These are phyloP conservation scores for Dactylorhiza incarnata DNA, from an alignment of 106 monocot species.

Conservation along the genomic window DNA sequence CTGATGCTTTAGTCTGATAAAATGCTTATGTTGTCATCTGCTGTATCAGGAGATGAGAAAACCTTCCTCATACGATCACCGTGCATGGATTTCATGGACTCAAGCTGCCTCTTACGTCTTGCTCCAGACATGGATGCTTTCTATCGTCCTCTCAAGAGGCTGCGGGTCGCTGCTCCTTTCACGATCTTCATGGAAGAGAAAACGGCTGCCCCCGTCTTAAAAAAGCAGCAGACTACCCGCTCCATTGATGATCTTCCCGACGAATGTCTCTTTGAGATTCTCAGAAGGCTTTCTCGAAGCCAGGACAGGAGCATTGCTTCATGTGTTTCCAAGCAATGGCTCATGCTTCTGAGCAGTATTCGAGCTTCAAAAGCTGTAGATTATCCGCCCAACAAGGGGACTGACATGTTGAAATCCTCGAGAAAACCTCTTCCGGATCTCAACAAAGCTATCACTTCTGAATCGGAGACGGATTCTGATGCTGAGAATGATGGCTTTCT, in stretches of 20 bases:
- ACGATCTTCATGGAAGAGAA: not conserved
- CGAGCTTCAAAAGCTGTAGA: constrained; percentile 9
- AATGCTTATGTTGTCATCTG: not conserved
- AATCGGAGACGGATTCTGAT: constrained; percentile 8
- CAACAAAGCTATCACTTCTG: constrained; percentile 17
- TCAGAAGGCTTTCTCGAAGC: constrained; percentile 38
- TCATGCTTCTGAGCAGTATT: constrained; percentile 50
- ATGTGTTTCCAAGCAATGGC: constrained; percentile 85
- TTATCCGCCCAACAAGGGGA: not conserved
- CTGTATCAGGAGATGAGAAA: not conserved
- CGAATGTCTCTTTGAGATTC: constrained; percentile 86
- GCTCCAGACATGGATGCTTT: not conserved
- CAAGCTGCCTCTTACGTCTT: not conserved
- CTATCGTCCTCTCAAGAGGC: constrained; percentile 17
- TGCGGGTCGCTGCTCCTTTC: constrained; percentile 12
- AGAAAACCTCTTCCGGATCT: constrained; percentile 36
- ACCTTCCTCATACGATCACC: not conserved
- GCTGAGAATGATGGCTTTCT: constrained; percentile 19
- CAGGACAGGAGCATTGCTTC: constrained; percentile 52
- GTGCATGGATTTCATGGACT: not conserved
- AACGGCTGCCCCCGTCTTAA: not conserved
- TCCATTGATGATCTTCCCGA: constrained; percentile 71
- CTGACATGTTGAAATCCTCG: not conserved
- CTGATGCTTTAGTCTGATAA: not conserved
- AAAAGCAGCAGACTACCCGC: constrained; percentile 7